phyloP scores from a whole-genome alignment of 2,329 filamentous ascomycete species.

The Berkeleyomyces rouxiae region DNA sequence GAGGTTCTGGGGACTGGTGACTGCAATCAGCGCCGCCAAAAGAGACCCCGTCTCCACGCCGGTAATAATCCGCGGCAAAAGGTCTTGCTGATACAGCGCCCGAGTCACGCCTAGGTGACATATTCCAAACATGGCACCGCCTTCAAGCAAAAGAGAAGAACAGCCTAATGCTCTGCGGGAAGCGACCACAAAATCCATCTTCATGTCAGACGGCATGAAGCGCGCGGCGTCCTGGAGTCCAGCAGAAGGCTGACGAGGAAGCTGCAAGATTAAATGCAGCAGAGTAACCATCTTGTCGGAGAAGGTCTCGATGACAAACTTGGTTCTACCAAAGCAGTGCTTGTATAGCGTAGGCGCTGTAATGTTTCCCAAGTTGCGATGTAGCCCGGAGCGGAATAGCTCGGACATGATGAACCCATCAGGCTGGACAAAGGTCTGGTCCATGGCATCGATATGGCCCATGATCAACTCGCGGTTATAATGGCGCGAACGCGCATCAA shows the following conservation, averaged over 20 bases:
- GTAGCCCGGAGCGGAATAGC: constrained; percentile 58
- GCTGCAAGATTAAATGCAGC: constrained; percentile 55
- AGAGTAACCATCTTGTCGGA: constrained; percentile 69
- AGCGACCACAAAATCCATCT: constrained; percentile 74
- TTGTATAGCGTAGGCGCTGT: constrained; percentile 69
- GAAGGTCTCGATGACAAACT: constrained; percentile 81
- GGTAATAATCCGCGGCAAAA: constrained; percentile 78
- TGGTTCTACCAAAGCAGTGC: constrained; percentile 72
- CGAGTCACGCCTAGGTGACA: constrained; percentile 86
- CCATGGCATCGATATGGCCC: constrained; percentile 55
- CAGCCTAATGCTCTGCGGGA: constrained; percentile 77
- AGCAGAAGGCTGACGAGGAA: constrained; percentile 34
- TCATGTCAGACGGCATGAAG: constrained; percentile 40
- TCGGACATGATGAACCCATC: constrained; percentile 64
- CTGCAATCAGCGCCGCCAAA: constrained; percentile 73
- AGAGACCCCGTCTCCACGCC: constrained; percentile 81
- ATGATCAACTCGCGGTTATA: constrained; percentile 80
- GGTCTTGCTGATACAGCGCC: constrained; percentile 60
- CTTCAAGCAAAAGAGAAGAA: constrained; percentile 72
- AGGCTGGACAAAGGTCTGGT: constrained; percentile 49
- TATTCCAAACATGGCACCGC: constrained; percentile 78
- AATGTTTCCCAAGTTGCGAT: constrained; percentile 79
- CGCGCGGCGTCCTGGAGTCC: constrained; percentile 19
- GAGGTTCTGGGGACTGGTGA: constrained; percentile 75
- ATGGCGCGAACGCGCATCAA: constrained; percentile 60